phyloP scores from a whole-genome alignment of 331 rosid species.

The Pyrus hybrid region DNA sequence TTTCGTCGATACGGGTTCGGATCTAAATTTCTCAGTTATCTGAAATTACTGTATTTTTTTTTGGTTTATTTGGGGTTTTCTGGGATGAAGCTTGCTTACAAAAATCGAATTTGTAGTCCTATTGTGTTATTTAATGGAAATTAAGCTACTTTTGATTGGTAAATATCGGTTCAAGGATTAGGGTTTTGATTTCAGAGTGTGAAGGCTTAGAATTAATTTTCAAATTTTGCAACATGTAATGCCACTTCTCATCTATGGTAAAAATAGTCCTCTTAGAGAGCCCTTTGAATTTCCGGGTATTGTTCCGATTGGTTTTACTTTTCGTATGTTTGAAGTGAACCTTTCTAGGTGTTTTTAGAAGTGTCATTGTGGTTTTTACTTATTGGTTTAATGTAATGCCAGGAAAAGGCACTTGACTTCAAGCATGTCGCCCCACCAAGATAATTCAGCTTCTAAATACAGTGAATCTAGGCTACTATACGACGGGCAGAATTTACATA shows the following conservation, averaged over 20 bases:
- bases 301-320: background rate
- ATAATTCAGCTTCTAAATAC: conserved; percentile 43
- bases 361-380: background rate
- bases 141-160: background rate
- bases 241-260: background rate
- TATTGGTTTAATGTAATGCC: conserved; percentile 11
- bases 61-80: background rate
- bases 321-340: background rate
- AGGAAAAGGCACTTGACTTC: conserved; percentile 66
- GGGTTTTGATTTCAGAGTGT: background rate
- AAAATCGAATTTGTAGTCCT: background rate
- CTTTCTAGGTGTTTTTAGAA: background rate
- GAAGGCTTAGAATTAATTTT: background rate
- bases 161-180: background rate
- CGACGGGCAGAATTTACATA: conserved; percentile 71
- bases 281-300: background rate
- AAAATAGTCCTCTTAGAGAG: background rate
- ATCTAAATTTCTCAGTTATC: background rate
- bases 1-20: conserved; percentile 69
- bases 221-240: background rate
- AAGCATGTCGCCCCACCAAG: conserved; percentile 35
- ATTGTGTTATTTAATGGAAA: background rate
- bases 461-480: conserved; percentile 52
- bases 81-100: background rate
- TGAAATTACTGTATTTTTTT: background rate